A percentile compares a stretch with the other conserved stretches of the same genome.
phyloP scores from a whole-genome alignment of 345 rosid species.

The Citrus hindsii region DNA sequence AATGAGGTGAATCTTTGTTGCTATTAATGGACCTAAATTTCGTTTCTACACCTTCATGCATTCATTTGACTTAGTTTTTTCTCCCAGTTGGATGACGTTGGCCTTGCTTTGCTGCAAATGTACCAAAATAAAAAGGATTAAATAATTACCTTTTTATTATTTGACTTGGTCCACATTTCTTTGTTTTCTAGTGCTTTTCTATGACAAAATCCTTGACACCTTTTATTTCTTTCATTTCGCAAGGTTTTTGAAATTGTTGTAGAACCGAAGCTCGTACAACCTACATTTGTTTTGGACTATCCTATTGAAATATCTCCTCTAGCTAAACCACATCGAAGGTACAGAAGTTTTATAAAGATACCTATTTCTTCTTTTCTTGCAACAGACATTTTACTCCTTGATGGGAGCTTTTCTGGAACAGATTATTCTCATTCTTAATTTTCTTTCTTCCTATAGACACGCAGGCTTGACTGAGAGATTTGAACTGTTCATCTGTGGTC shows the following conservation, averaged over 20 bases:
- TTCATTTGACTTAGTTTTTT: background rate
- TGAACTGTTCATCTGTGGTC: slow-evolving; percentile 93
- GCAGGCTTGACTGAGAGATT: slow-evolving; percentile 89
- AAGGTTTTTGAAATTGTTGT: slow-evolving; percentile 88
- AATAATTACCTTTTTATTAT: background rate
- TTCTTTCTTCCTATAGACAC: slow-evolving; percentile 31
- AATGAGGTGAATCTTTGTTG: slow-evolving; percentile 60
- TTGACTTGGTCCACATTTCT: background rate
- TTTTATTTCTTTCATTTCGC: slow-evolving; percentile 12
- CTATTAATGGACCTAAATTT: background rate
- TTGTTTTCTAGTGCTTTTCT: background rate
- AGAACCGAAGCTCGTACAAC: slow-evolving; percentile 91
- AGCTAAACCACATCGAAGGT: slow-evolving; percentile 92
- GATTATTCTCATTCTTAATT: background rate
- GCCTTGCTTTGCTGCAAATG: background rate
- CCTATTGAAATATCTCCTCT: slow-evolving; percentile 94
- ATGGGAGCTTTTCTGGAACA: background rate
- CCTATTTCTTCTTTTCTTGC: slow-evolving; percentile 1
- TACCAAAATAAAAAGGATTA: background rate
- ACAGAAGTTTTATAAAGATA: slow-evolving; percentile 13
- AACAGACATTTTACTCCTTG: background rate
- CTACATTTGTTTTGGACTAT: slow-evolving; percentile 93
- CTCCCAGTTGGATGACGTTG: background rate
- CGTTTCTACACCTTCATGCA: background rate
- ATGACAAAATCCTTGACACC: background rate